Evolutionary conservation across 2,329 filamentous ascomycete species (phyloP).

Genomic region (Curvularia verruculosa): DNA sequence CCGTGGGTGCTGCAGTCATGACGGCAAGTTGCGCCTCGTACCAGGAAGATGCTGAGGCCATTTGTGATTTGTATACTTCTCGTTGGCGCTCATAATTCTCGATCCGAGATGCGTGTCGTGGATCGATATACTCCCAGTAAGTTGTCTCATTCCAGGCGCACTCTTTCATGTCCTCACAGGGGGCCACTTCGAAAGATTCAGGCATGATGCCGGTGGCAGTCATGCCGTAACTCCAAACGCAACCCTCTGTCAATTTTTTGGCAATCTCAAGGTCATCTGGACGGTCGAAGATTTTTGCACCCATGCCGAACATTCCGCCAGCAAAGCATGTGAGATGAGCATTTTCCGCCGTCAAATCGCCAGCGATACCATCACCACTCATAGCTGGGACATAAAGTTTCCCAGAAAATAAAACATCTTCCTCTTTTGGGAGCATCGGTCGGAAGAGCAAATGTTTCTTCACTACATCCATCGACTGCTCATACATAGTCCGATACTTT

Average conservation of each 20-base stretch:
- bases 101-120: constrained; percentile 37
- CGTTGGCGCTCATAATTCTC: constrained; percentile 42
- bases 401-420: constrained; percentile 53
- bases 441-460: constrained; percentile 57
- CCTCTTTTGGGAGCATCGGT: constrained; percentile 56
- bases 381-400: constrained; percentile 46
- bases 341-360: constrained; percentile 46
- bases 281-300: constrained; percentile 64
- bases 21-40: constrained; percentile 38
- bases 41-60: constrained; percentile 40
- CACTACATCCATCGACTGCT: constrained; percentile 55
- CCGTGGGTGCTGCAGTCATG: constrained; percentile 30
- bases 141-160: constrained; percentile 56
- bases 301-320: constrained; percentile 73
- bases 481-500: constrained; percentile 63
- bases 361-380: constrained; percentile 28
- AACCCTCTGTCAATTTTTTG: constrained; percentile 65
- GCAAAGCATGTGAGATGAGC: constrained; percentile 74
- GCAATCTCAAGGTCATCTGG: constrained; percentile 63
- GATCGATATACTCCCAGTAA: constrained; percentile 51
- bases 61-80: constrained; percentile 43
- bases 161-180: constrained; percentile 52
- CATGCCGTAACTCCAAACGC: constrained; percentile 66
- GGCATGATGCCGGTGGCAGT: constrained; percentile 67
- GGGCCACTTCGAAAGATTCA: constrained; percentile 61